A percentile compares a stretch with the other conserved stretches of the same genome.
Evolutionary conservation across 305 asterid species (phyloP).

Genomic region (Rubia tinctorum): DNA sequence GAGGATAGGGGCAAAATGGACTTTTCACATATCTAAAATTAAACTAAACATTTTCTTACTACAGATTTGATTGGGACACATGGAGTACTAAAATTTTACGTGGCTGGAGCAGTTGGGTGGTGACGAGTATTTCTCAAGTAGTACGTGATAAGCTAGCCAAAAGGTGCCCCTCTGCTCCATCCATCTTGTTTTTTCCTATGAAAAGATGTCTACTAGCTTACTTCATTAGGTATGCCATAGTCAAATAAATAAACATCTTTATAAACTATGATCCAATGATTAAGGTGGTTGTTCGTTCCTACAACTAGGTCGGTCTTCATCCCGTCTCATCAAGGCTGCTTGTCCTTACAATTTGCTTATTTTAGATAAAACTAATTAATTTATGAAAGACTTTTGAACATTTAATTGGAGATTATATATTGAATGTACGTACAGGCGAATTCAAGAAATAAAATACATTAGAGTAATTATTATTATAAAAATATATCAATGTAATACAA

Average conservation of each 20-base stretch:
- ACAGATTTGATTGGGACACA: no score
- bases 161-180: background rate
- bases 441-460: no score
- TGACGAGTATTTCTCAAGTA: background rate
- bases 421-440: no score
- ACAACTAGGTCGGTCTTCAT: background rate
- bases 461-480: no score
- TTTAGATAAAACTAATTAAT: background rate
- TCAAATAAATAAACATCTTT: constrained; percentile 5
- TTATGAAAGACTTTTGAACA: no score
- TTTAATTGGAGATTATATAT: no score
- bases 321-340: background rate
- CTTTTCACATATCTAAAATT: no score
- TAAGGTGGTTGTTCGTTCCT: background rate
- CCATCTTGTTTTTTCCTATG: background rate
- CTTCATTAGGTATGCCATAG: constrained; percentile 1
- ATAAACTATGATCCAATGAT: background rate
- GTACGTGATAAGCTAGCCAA: background rate
- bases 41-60: no score
- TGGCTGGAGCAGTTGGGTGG: no score
- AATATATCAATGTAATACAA: no score
- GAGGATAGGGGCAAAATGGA: no score
- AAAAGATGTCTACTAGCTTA: background rate
- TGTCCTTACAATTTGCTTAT: background rate
- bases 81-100: no score